Base-by-base conservation (phyloP, 2,329 filamentous ascomycete species). In the Phyllosticta citribraziliensis region DNA sequence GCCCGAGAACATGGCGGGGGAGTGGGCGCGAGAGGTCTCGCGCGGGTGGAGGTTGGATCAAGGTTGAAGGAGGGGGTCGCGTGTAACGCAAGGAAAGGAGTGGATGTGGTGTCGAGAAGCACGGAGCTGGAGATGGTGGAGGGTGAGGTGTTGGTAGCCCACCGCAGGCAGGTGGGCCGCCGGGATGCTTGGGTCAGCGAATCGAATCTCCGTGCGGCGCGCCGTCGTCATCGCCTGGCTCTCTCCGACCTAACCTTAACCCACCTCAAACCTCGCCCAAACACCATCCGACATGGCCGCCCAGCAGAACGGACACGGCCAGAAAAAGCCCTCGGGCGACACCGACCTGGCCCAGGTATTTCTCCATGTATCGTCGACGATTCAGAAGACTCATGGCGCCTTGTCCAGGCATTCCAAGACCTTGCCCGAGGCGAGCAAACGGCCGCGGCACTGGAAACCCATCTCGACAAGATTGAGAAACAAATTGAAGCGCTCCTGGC, bases 1-100 rank as follows among this genome's bases (percentile, higher is more conserved):
- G 74, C 88, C 90, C 67, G 91, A 94, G 79, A 90, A 97, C 93
- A 97, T 97, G 76, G 70, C 56, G 35, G 19, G 50, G 25, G 25
- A 19, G 11, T 9, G 27, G 55, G 58, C 58, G 58, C 58, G 35
- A 19, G 22, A 14, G 14, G 35, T 10, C 53, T 35, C 58, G 58
- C 58, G 40, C 14, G 40, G 19, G 17, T 30, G 6, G 14, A 5
- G 40, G 40, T 17, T 12, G 40, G n/a, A 47, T 47, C 40, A 47
- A 47, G 17, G 40, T 47, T n/a, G 40, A 47, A 47, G 40, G 40
- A 47, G 40, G 40, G 40, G 17, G 40, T 3, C 40, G 14, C 40
- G 40, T 5, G 40, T n/a, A 14, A 47, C 5, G 24, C 27, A 27
- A 55, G 54, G 54, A 33, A 20, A 24, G 22, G 22, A 35, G 27